These are phyloP conservation scores for Kockiozyma suomiensis DNA, from an alignment of 805 yeast species.

Conservation along the genomic window DNA sequence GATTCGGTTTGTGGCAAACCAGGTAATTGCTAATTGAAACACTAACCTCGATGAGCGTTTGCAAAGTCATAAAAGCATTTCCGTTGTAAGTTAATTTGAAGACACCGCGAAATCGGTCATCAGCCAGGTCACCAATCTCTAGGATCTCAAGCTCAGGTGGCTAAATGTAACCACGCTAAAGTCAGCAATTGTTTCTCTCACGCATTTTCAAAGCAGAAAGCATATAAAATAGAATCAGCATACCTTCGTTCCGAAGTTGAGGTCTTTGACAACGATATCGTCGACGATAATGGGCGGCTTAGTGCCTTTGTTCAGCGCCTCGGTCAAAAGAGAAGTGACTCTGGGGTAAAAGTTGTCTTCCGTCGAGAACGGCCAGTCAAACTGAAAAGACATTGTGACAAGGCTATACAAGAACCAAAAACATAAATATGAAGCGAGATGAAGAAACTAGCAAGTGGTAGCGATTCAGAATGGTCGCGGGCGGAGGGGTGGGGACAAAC, in stretches of 20 bases:
- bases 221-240: not conserved
- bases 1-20: not conserved
- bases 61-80: slow-evolving; percentile 71
- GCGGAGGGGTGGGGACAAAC: too few species aligned
- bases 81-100: slow-evolving; percentile 77
- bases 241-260: slow-evolving; percentile 67
- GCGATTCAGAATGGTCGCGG: too few species aligned
- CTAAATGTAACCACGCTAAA: not conserved
- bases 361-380: slow-evolving; percentile 76
- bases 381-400: slow-evolving; percentile 67
- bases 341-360: slow-evolving; percentile 62
- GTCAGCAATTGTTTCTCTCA: not conserved
- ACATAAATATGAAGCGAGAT: not conserved
- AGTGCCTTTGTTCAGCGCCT: slow-evolving; percentile 72
- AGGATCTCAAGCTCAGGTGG: slow-evolving; percentile 75
- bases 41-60: slow-evolving; percentile 59
- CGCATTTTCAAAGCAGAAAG: not conserved
- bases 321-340: slow-evolving; percentile 66
- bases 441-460: not conserved
- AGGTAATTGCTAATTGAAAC: too few species aligned
- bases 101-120: slow-evolving; percentile 77
- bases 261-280: slow-evolving; percentile 64
- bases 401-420: not conserved
- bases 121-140: slow-evolving; percentile 79
- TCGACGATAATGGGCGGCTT: slow-evolving; percentile 70